Evolutionary conservation across 805 yeast genomes (phyloP).

Genomic region (Kuraishia ogatae): DNA sequence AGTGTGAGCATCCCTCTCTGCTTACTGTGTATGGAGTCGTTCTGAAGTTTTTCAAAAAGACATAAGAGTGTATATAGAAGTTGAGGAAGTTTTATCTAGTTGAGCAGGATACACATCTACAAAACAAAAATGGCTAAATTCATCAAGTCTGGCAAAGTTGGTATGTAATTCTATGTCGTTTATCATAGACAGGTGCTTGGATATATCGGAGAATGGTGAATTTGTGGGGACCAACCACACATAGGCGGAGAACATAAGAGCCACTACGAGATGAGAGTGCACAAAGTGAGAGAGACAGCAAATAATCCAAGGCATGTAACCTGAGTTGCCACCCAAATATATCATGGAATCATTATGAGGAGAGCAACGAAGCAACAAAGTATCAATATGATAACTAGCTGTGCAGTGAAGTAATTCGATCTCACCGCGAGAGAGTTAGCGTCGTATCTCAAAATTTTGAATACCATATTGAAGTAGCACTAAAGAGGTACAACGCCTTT

Average conservation of each 20-base stretch:
- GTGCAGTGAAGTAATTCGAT: no score
- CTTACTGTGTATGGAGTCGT: neutral
- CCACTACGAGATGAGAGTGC: no score
- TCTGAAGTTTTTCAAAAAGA: constrained; percentile 1
- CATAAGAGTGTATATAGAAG: neutral
- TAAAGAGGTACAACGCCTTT: no score
- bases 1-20: constrained; percentile 1
- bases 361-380: no score
- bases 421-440: no score
- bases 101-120: neutral
- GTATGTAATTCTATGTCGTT: constrained; percentile 44
- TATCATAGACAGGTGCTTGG: neutral
- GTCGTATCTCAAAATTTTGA: no score
- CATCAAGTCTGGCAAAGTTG: constrained; percentile 99
- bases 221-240: neutral
- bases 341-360: no score
- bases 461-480: no score
- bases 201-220: neutral
- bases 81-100: no score
- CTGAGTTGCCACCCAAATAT: no score
- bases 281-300: neutral
- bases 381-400: no score
- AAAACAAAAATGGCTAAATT: constrained; percentile 83
- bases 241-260: neutral
- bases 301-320: no score